phyloP scores from a whole-genome alignment of 176 grass and related monocot species.

The Dactylis glomerata region DNA sequence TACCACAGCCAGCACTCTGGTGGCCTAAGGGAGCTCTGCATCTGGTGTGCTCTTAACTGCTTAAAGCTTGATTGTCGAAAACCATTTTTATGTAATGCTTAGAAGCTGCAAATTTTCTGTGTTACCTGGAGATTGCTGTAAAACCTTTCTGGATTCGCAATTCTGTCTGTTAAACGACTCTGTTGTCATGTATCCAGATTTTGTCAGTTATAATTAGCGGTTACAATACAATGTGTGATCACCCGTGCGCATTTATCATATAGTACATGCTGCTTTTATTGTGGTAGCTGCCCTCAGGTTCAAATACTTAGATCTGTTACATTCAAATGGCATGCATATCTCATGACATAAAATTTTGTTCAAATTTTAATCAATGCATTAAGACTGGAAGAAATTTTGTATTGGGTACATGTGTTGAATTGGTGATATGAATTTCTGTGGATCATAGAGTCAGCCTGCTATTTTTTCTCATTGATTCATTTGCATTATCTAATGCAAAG shows the following conservation, averaged over 20 bases:
- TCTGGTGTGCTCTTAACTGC: background rate
- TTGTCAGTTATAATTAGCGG: slow-evolving; percentile 24
- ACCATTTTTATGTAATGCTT: slow-evolving; percentile 16
- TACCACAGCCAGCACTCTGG: slow-evolving; percentile 64
- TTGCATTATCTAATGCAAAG: background rate
- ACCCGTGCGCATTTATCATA: background rate
- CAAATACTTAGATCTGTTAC: too few species aligned
- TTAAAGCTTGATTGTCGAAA: slow-evolving; percentile 12
- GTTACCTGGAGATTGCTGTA: slow-evolving; percentile 20
- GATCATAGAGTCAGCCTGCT: too few species aligned
- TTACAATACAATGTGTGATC: slow-evolving; percentile 5
- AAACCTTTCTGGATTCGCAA: slow-evolving; percentile 17
- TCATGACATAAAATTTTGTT: background rate
- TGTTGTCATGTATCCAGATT: slow-evolving; percentile 34
- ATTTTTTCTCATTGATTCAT: background rate
- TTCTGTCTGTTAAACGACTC: slow-evolving; percentile 22
- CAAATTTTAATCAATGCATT: background rate
- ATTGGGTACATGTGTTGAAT: background rate
- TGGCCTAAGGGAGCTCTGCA: slow-evolving; percentile 46
- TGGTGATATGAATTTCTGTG: background rate
- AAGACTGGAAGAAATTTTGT: background rate
- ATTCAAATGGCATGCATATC: too few species aligned
- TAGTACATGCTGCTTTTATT: background rate
- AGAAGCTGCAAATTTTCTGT: slow-evolving; percentile 12
- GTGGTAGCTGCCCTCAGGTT: background rate